Conservation (phyloP, 768 basidiomycete genomes). For the Tubosaeta brunneosetosa region DNA sequence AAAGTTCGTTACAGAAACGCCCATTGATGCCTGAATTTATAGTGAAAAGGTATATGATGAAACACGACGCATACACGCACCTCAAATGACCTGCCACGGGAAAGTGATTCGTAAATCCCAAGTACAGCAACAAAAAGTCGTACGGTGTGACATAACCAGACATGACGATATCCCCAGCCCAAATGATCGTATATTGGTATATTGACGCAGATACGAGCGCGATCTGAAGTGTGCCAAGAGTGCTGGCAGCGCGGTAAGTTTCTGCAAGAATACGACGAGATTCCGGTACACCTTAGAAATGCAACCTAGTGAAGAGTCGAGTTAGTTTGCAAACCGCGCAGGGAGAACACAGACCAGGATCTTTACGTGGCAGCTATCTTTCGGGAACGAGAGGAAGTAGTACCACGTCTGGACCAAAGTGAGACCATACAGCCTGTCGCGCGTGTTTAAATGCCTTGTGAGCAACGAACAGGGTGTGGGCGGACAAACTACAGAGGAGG, state of each 20-base stretch:
- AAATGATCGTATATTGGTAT: slow-evolving; percentile 31
- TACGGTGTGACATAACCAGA: slow-evolving; percentile 26
- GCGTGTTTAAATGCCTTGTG: neutral
- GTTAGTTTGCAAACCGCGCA: neutral
- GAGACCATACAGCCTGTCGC: slow-evolving; percentile 31
- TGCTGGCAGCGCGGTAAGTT: slow-evolving; percentile 11
- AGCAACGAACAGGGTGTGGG: neutral
- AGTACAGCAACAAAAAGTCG: neutral
- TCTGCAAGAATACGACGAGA: neutral
- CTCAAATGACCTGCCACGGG: slow-evolving; percentile 20
- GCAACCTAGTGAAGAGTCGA: slow-evolving; percentile 18
- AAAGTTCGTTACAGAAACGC: slow-evolving; percentile 23
- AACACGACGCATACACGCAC: slow-evolving; percentile 13
- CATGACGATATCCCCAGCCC: slow-evolving; percentile 24
- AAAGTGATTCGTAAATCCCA: neutral
- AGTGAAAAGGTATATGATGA: neutral
- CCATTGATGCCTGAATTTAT: slow-evolving; percentile 32
- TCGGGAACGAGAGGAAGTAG: slow-evolving; percentile 30
- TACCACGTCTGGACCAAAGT: slow-evolving; percentile 33
- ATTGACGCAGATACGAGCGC: slow-evolving; percentile 28
- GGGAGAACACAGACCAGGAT: slow-evolving; percentile 22
- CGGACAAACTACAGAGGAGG: slow-evolving; percentile 31
- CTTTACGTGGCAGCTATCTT: slow-evolving; percentile 29
- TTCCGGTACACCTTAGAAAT: slow-evolving; percentile 21
- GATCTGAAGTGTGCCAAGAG: slow-evolving; percentile 27